Evolutionary conservation across 1,284 basidiomycete genomes (phyloP), one percentile per base, ranked within the genome.

Genomic region (Cutaneotrichosporon sp.): DNA sequence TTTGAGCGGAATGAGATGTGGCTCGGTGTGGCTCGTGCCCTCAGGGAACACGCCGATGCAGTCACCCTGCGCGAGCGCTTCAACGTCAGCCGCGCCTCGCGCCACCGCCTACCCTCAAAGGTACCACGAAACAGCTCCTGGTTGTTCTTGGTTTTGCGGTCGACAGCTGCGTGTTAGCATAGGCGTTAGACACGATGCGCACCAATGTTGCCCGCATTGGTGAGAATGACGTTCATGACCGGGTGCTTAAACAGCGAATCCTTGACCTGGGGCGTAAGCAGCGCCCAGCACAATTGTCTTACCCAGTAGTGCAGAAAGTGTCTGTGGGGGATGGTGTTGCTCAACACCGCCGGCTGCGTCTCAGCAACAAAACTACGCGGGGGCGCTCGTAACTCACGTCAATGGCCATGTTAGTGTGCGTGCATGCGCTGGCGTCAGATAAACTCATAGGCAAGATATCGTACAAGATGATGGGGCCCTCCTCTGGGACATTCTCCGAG

Each of bases 31-130:
- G 40, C 78, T 71, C 17, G 77, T 75, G 17, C 92, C 93, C 73
- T 97, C 93, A 1, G 94, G 94, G 70, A 97, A 97, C 38, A 97
- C 79, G 7, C 90, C 93, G 49, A 97, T 88, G 18, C 84, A 86
- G 56, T 86, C 82, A 20, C 86, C 88, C 15, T 78, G 77, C 12
- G 84, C 80, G 44, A 97, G 80, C 2, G 87, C 87, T 61, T 30
- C 26, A 58, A 1, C 12, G 43, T 46, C 17, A 57, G 52, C 35
- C 38, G 9, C 9, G 13, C 26, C 5, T 8, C n/a, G 21, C 1
- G 4, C 1, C 8, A 34, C 4, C 5, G 40, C 66, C 42, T 22
- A 75, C 75, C 72, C 53, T 92, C 86, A 65, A 97, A 87, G 0
- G 92, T 96, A 21, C 90, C 88, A 57, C 82, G 81, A 77, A 96